Evolutionary conservation across 495 filamentous ascomycete genomes (phyloP).

Genomic region (Cudoniella acicularis): DNA sequence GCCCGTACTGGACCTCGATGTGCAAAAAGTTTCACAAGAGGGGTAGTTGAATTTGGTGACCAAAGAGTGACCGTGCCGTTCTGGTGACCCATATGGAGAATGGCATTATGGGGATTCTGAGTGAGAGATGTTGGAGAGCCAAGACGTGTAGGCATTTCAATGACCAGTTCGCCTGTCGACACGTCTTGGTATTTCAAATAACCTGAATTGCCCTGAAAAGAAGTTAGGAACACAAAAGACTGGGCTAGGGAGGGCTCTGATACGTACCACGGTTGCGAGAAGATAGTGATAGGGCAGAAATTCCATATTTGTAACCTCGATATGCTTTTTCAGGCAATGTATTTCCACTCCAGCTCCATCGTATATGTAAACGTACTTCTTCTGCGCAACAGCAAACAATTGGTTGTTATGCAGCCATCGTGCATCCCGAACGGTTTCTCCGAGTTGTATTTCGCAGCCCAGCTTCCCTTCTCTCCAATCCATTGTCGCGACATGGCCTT

Average conservation of each 20-base stretch:
- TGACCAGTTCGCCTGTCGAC: slow-evolving; percentile 81
- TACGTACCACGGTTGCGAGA: slow-evolving; percentile 73
- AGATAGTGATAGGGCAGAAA: slow-evolving; percentile 97
- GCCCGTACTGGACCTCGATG: slow-evolving; percentile 90
- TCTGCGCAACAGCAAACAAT: slow-evolving; percentile 95
- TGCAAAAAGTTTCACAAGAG: slow-evolving; percentile 90
- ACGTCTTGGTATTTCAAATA: slow-evolving; percentile 93
- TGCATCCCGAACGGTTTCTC: slow-evolving; percentile 84
- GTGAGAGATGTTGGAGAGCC: slow-evolving; percentile 80
- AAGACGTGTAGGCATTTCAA: slow-evolving; percentile 75
- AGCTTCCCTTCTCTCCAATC: slow-evolving; percentile 93
- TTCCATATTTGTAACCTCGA: slow-evolving; percentile 92
- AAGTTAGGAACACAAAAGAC: slow-evolving; percentile 23
- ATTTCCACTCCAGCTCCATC: slow-evolving; percentile 84
- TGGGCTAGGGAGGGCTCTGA: neutral
- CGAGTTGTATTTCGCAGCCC: slow-evolving; percentile 84
- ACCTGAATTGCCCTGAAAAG: slow-evolving; percentile 66
- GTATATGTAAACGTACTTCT: slow-evolving; percentile 96
- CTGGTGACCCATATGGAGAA: slow-evolving; percentile 86
- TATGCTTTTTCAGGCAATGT: slow-evolving; percentile 82
- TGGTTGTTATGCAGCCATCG: slow-evolving; percentile 96
- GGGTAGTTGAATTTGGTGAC: slow-evolving; percentile 87
- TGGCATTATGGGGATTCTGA: slow-evolving; percentile 88
- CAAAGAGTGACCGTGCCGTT: slow-evolving; percentile 92
- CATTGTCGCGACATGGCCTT: slow-evolving; percentile 94